Conservation (phyloP, 2,329 filamentous ascomycete genomes). For the Fusarium metavorans region DNA sequence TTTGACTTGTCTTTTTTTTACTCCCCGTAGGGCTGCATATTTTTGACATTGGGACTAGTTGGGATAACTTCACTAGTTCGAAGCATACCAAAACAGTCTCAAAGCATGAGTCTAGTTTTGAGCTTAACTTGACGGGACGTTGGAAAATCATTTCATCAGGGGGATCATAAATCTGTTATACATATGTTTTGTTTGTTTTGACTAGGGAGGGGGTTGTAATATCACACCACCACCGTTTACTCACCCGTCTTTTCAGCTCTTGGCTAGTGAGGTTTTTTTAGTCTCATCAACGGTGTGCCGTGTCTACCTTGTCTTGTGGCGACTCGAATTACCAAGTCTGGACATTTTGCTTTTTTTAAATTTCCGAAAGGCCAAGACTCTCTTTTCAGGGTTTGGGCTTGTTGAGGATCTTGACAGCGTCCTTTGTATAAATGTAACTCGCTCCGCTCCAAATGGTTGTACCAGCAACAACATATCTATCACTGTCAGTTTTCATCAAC, state of each 20-base stretch:
- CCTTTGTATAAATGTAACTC: conserved; percentile 91
- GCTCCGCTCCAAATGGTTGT: conserved; percentile 95
- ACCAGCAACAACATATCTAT: conserved; percentile 83
- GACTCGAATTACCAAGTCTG: neutral
- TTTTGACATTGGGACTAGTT: neutral
- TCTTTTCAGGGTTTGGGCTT: conserved; percentile 34
- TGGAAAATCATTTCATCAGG: neutral
- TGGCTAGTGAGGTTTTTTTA: neutral
- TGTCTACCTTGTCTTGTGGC: neutral
- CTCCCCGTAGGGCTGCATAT: neutral
- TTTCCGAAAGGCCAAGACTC: conserved; percentile 18
- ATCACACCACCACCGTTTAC: neutral
- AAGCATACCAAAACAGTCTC: neutral
- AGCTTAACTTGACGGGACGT: neutral
- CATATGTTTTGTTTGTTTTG: neutral
- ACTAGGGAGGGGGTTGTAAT: neutral
- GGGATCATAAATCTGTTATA: neutral
- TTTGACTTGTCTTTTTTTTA: neutral
- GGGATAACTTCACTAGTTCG: conserved; percentile 1
- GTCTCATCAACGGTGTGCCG: neutral
- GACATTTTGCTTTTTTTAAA: neutral
- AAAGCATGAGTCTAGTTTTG: neutral
- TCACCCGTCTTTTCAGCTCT: neutral
- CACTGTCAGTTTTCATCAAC: conserved; percentile 3
- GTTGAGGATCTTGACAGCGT: conserved; percentile 87